phyloP scores from a whole-genome alignment of 129 eudicot species.

The carrot (Daucus carota) region DH1_v3.0 NC_030382.2:29027001-29027500 shows the following conservation, averaged over 20 bases:
- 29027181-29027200: too few species aligned
- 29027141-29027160: not conserved
- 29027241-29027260: not conserved
- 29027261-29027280: not conserved
- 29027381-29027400: not conserved
- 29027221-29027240: not conserved
- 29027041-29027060: not conserved
- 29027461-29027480: not conserved
- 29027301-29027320: not conserved
- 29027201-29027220: too few species aligned
- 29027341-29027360: not conserved
- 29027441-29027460: not conserved
- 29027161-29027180: too few species aligned
- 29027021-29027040: not conserved
- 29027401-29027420: not conserved
- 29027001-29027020: not conserved
- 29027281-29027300: not conserved
- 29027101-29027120: not conserved
- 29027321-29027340: not conserved
- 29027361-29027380: too few species aligned
- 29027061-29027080: not conserved
- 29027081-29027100: not conserved
- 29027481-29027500: not conserved
- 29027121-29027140: not conserved
- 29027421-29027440: not conserved